These are phyloP conservation scores for Moricandia moricandioides DNA, from an alignment of 345 rosid genomes.

Conservation along the genomic window DNA sequence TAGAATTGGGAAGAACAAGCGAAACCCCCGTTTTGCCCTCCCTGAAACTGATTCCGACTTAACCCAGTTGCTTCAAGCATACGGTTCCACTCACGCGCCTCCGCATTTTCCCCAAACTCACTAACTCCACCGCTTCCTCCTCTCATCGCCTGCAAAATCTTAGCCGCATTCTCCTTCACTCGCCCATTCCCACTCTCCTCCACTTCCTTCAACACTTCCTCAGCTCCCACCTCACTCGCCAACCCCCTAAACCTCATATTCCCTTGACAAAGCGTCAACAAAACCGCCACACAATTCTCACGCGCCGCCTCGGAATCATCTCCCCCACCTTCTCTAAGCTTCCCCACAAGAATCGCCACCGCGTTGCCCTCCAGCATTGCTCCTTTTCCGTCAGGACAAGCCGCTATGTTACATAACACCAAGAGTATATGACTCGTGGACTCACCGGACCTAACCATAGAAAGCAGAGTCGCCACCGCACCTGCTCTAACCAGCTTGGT, in stretches of 20 bases:
- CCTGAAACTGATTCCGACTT: slow-evolving; percentile 44
- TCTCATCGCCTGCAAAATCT: slow-evolving; percentile 54
- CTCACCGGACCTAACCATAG: slow-evolving; percentile 55
- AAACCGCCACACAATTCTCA: slow-evolving; percentile 67
- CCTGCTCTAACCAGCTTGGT: slow-evolving; percentile 63
- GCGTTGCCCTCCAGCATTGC: slow-evolving; percentile 74
- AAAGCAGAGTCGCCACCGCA: slow-evolving; percentile 58
- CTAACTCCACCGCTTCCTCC: slow-evolving; percentile 40
- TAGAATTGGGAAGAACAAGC: slow-evolving; percentile 52
- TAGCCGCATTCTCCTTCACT: slow-evolving; percentile 60
- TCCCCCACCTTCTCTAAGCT: slow-evolving; percentile 46
- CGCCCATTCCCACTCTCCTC: slow-evolving; percentile 52
- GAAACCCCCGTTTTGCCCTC: slow-evolving; percentile 34
- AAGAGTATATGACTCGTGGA: slow-evolving; percentile 52
- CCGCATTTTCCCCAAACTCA: slow-evolving; percentile 39
- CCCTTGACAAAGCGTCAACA: slow-evolving; percentile 59
- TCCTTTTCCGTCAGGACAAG: slow-evolving; percentile 59
- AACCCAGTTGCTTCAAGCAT: slow-evolving; percentile 55
- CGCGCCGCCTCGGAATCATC: slow-evolving; percentile 50
- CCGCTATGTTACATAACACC: slow-evolving; percentile 67
- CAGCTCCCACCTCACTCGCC: slow-evolving; percentile 61
- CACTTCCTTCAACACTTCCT: slow-evolving; percentile 52
- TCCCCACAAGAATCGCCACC: slow-evolving; percentile 55
- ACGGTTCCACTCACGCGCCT: slow-evolving; percentile 58
- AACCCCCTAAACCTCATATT: slow-evolving; percentile 76